Evolutionary conservation across 331 rosid genomes (phyloP).

Genomic region (Rhamnella rubrinervis): DNA sequence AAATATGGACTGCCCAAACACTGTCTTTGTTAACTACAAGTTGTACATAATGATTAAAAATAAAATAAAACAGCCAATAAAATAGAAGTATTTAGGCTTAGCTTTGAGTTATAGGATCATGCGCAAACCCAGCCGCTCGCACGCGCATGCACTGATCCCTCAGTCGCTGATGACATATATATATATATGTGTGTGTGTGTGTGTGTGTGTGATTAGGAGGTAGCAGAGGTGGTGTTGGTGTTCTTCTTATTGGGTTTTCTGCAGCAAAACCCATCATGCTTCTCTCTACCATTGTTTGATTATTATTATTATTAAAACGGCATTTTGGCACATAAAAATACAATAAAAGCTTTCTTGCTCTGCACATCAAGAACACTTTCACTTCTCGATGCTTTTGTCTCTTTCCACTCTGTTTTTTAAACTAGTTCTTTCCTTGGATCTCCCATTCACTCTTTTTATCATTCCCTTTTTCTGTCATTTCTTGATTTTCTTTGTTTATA

Average conservation of each 20-base stretch:
- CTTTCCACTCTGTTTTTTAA: constrained; percentile 24
- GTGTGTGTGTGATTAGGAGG: neutral
- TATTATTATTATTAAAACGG: too few species aligned
- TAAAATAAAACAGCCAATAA: neutral
- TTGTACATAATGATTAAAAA: neutral
- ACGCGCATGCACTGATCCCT: constrained; percentile 35
- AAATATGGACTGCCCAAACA: constrained; percentile 3
- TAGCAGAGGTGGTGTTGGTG: neutral
- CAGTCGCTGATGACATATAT: neutral
- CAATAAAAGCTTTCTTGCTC: neutral
- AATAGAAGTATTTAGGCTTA: neutral
- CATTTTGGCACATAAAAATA: neutral
- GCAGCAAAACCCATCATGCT: constrained; percentile 35
- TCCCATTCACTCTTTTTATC: constrained; percentile 38
- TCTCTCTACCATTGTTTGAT: neutral
- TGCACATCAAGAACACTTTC: constrained; percentile 14
- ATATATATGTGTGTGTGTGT: neutral
- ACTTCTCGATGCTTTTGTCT: constrained; percentile 40
- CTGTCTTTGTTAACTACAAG: neutral
- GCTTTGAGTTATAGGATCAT: constrained; percentile 56
- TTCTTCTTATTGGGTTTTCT: constrained; percentile 23
- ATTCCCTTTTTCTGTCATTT: constrained; percentile 36
- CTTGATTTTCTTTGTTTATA: constrained; percentile 22
- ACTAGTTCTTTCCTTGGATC: constrained; percentile 51
- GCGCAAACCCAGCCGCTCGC: constrained; percentile 47